Conservation (phyloP, 2,329 filamentous ascomycete species). For the Claviceps lovelessii region DNA sequence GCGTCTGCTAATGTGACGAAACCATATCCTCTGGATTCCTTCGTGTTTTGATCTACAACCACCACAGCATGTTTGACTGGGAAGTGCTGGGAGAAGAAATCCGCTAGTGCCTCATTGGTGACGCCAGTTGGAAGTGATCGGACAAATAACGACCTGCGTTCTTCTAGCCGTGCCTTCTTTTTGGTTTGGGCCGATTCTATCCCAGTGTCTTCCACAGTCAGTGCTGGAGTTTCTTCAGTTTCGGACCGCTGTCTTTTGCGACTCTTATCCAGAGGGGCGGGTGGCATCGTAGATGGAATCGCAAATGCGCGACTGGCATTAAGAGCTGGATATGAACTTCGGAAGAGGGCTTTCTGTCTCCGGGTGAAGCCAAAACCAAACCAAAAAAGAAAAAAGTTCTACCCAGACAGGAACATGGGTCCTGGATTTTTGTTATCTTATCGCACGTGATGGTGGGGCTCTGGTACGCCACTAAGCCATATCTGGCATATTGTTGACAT, state of each 20-base stretch:
- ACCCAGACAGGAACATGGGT: not conserved
- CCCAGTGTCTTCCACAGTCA: conserved; percentile 18
- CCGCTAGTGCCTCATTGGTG: conserved; percentile 69
- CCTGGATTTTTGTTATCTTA: conserved; percentile 11
- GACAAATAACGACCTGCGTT: conserved; percentile 69
- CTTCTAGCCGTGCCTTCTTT: conserved; percentile 46
- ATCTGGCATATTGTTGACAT: conserved; percentile 21
- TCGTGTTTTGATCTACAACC: conserved; percentile 72
- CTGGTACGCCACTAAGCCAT: conserved; percentile 12
- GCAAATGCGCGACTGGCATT: not conserved
- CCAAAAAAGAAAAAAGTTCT: not conserved
- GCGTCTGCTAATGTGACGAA: conserved; percentile 95
- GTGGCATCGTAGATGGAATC: not conserved
- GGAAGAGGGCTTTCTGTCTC: not conserved
- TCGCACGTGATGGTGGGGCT: conserved; percentile 20
- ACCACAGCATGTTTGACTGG: conserved; percentile 95
- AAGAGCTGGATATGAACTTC: not conserved
- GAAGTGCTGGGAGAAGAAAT: conserved; percentile 86
- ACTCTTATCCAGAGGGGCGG: conserved; percentile 10
- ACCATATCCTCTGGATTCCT: conserved; percentile 79
- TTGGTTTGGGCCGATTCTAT: conserved; percentile 19
- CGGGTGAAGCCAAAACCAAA: not conserved
- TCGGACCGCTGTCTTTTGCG: conserved; percentile 23
- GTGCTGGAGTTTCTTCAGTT: conserved; percentile 17
- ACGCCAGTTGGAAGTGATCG: conserved; percentile 66